phyloP scores from a whole-genome alignment of 306 rosid species.

The Cicer pinnatifidum region DNA sequence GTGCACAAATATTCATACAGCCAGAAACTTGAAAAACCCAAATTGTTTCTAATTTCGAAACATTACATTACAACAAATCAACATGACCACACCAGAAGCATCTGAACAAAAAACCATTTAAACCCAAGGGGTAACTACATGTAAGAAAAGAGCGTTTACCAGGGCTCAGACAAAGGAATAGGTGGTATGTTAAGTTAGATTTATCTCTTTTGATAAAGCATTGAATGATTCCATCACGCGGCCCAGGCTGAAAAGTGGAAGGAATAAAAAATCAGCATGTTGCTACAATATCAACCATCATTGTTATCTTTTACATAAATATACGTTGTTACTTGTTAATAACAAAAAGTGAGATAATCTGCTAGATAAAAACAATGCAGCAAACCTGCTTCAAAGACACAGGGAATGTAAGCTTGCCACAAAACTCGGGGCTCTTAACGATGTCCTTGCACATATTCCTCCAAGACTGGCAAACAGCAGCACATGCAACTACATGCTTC shows the following conservation, averaged over 20 bases:
- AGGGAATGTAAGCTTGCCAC: slow-evolving; percentile 87
- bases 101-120: neutral
- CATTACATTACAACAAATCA: slow-evolving; percentile 1
- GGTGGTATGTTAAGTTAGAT: slow-evolving; percentile 79
- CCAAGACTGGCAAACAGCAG: slow-evolving; percentile 90
- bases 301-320: slow-evolving; percentile 22
- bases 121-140: neutral
- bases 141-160: slow-evolving; percentile 50
- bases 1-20: neutral
- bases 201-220: slow-evolving; percentile 89
- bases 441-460: slow-evolving; percentile 89
- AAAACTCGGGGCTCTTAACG: slow-evolving; percentile 72
- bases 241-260: slow-evolving; percentile 73
- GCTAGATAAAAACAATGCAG: neutral
- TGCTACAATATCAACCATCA: slow-evolving; percentile 13
- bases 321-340: neutral
- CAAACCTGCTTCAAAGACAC: slow-evolving; percentile 86
- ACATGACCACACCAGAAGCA: slow-evolving; percentile 35
- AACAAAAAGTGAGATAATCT: neutral
- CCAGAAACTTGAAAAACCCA: neutral
- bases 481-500: slow-evolving; percentile 82
- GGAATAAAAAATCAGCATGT: slow-evolving; percentile 29
- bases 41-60: neutral
- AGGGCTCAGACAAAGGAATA: slow-evolving; percentile 80
- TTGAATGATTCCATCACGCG: slow-evolving; percentile 74